Evolutionary conservation across 1,284 basidiomycete species (phyloP).

Genomic region (Cerioporus squamosus): DNA sequence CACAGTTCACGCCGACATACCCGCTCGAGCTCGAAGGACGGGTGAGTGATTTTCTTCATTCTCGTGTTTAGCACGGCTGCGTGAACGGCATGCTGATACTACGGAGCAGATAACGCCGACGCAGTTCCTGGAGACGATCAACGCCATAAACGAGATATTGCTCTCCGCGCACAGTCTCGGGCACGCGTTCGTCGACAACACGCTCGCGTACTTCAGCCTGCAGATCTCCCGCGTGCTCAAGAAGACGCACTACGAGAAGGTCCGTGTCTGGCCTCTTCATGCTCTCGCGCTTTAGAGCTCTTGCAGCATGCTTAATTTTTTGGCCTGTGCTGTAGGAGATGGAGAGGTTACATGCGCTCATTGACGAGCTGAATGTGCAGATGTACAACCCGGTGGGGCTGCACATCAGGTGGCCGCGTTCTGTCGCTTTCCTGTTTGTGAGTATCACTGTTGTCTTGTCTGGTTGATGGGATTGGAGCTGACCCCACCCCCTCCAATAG

Average conservation of each 20-base stretch:
- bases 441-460: constrained; percentile 38
- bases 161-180: constrained; percentile 77
- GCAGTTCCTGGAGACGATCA: constrained; percentile 84
- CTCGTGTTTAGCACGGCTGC: too few species aligned
- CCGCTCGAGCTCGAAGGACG: constrained; percentile 84
- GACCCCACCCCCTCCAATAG: constrained; percentile 37
- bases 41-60: constrained; percentile 48
- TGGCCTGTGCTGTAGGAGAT: constrained; percentile 64
- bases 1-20: constrained; percentile 81
- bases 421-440: constrained; percentile 85
- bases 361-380: constrained; percentile 68
- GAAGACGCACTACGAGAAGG: constrained; percentile 78
- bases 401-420: constrained; percentile 80
- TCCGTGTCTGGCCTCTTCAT: constrained; percentile 35
- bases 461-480: neutral
- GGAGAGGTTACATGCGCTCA: constrained; percentile 59
- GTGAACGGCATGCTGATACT: too few species aligned
- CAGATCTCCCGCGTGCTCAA: constrained; percentile 71
- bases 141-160: constrained; percentile 79
- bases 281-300: neutral
- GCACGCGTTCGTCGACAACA: constrained; percentile 68
- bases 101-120: constrained; percentile 73
- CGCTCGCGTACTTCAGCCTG: constrained; percentile 71
- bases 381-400: constrained; percentile 82
- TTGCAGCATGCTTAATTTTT: too few species aligned